These are phyloP conservation scores for Plasmodium gaboni DNA, from an alignment of 169 alveolate species.

Conservation along the genomic window DNA sequence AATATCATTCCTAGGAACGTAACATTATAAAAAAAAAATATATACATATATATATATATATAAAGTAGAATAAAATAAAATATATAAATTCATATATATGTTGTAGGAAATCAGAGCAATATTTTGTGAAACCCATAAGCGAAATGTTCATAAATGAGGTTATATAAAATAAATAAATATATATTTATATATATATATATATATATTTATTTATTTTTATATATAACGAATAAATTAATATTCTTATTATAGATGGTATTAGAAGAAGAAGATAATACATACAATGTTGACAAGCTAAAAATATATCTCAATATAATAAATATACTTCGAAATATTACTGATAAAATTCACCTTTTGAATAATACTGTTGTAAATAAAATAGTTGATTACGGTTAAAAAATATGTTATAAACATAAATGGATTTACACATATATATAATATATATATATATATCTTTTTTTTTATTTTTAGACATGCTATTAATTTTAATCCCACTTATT, in stretches of 20 bases:
- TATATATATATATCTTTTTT: neutral
- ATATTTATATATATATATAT: neutral
- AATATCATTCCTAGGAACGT: slow-evolving; percentile 64
- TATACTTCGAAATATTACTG: slow-evolving; percentile 44
- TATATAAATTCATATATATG: neutral
- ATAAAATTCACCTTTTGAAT: slow-evolving; percentile 57
- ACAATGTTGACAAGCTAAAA: slow-evolving; percentile 45
- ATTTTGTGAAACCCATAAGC: slow-evolving; percentile 58
- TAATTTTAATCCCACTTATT: slow-evolving; percentile 60
- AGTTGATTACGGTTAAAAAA: slow-evolving; percentile 68
- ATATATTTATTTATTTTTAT: neutral
- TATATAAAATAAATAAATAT: neutral
- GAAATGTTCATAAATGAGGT: slow-evolving; percentile 66
- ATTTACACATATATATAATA: slow-evolving; percentile 4
- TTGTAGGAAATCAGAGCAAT: slow-evolving; percentile 45
- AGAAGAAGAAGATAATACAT: slow-evolving; percentile 65
- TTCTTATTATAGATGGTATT: slow-evolving; percentile 14
- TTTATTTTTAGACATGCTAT: slow-evolving; percentile 31
- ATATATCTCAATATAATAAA: slow-evolving; percentile 44
- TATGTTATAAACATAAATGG: neutral
- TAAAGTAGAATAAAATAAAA: neutral
- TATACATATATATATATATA: neutral
- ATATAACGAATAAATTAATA: neutral
- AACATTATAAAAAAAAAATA: neutral
- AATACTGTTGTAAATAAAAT: slow-evolving; percentile 64